A percentile compares a stretch with the other conserved stretches of the same genome.
Conservation (phyloP, 1,139 yeast genomes). For the Lizanozyma gosingica region DNA sequence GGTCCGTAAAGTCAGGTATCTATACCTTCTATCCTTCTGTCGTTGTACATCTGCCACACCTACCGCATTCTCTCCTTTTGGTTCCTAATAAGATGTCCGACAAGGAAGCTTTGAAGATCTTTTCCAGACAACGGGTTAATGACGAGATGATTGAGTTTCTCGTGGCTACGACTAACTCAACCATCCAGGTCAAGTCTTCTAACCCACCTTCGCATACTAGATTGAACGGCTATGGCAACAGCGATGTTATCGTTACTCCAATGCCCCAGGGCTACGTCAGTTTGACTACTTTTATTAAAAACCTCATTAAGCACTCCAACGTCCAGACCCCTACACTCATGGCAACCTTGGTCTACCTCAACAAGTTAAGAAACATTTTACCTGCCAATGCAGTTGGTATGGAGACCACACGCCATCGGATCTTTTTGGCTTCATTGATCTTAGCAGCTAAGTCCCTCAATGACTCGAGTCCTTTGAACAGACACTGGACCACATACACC, state of each 20-base stretch:
- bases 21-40: no score
- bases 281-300: slow-evolving; percentile 58
- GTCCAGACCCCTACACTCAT: slow-evolving; percentile 93
- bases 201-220: slow-evolving; percentile 13
- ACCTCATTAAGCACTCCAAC: slow-evolving; percentile 68
- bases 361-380: slow-evolving; percentile 63
- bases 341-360: slow-evolving; percentile 80
- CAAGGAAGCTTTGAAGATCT: slow-evolving; percentile 58
- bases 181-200: slow-evolving; percentile 47
- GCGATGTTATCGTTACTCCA: slow-evolving; percentile 16
- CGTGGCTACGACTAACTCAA: slow-evolving; percentile 72
- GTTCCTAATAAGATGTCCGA: slow-evolving; percentile 26
- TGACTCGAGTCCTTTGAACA: slow-evolving; percentile 89
- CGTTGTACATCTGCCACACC: no score
- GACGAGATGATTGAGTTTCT: slow-evolving; percentile 74
- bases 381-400: slow-evolving; percentile 90
- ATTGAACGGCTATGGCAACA: slow-evolving; percentile 8
- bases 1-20: no score
- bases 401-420: slow-evolving; percentile 89
- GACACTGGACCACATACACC: slow-evolving; percentile 92
- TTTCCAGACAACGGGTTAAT: slow-evolving; percentile 69
- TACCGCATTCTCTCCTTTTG: not conserved
- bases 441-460: slow-evolving; percentile 85
- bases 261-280: slow-evolving; percentile 16
- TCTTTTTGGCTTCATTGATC: slow-evolving; percentile 79